These are phyloP conservation scores for Metschnikowia borealis DNA, from an alignment of 805 yeast genomes.

Conservation along the genomic window DNA sequence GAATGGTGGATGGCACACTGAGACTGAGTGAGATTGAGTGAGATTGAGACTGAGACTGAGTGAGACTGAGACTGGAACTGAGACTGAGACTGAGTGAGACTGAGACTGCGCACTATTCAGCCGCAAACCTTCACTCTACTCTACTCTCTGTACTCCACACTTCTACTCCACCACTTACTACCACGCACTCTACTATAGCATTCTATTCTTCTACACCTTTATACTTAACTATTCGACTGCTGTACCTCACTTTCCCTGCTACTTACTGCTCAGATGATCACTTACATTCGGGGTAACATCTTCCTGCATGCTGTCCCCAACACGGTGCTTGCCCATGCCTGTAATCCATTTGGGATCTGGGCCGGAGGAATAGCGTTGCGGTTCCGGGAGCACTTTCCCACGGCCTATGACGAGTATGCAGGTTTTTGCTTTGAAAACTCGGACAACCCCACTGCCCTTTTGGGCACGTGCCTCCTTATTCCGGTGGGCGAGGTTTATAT, in stretches of 20 bases:
- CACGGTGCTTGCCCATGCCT: conserved; percentile 66
- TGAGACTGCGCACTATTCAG: too few species aligned
- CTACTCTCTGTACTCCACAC: too few species aligned
- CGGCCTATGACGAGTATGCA: conserved; percentile 49
- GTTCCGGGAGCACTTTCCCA: conserved; percentile 52
- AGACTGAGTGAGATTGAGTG: too few species aligned
- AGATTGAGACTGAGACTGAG: too few species aligned
- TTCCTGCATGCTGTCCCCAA: conserved; percentile 32
- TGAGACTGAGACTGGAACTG: too few species aligned
- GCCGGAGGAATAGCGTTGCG: conserved; percentile 78
- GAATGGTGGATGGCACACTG: too few species aligned
- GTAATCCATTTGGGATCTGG: conserved; percentile 78
- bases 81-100: too few species aligned
- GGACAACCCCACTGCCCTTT: conserved; percentile 20
- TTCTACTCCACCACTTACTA: too few species aligned
- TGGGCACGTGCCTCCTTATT: conserved; percentile 52
- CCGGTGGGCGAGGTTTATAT: conserved; percentile 32
- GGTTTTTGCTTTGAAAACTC: conserved; percentile 34
- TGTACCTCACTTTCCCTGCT: too few species aligned
- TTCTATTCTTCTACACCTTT: too few species aligned
- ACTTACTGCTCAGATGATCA: conserved; percentile 25
- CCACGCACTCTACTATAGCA: too few species aligned
- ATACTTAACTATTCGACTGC: not conserved
- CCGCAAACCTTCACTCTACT: too few species aligned
- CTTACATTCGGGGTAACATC: conserved; percentile 55